Evolutionary conservation across 257 asterid genomes (phyloP).

Genomic region (Rhazya stricta): DNA sequence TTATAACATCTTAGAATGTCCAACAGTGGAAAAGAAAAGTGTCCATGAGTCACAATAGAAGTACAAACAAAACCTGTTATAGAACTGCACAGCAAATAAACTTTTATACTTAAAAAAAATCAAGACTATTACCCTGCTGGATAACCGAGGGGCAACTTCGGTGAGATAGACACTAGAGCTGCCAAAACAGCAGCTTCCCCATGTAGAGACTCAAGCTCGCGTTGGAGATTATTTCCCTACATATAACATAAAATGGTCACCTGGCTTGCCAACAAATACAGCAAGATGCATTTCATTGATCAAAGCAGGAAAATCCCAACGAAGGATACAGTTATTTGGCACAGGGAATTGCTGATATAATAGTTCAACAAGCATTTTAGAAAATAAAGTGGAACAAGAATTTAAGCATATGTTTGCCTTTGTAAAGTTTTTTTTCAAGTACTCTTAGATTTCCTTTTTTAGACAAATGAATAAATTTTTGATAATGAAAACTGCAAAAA

Average conservation of each 20-base stretch:
- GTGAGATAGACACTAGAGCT: slow-evolving; percentile 81
- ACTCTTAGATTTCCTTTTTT: background rate
- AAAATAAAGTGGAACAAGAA: background rate
- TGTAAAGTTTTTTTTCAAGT: background rate
- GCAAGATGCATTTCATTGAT: background rate
- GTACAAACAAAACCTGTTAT: background rate
- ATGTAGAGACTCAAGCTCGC: slow-evolving; percentile 75
- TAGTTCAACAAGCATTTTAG: background rate
- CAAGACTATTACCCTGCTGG: slow-evolving; percentile 69
- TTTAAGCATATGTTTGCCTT: background rate
- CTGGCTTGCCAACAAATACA: background rate
- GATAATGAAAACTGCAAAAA: background rate
- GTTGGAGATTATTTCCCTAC: slow-evolving; percentile 68
- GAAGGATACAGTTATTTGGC: background rate
- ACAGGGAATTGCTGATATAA: background rate
- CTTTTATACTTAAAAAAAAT: background rate
- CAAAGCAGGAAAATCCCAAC: background rate
- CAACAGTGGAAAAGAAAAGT: background rate
- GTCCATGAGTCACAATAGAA: background rate
- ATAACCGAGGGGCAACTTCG: slow-evolving; percentile 88
- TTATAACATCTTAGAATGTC: background rate
- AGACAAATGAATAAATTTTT: background rate
- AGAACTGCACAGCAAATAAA: background rate
- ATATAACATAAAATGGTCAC: background rate
- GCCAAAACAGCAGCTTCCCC: slow-evolving; percentile 97